Evolutionary conservation across 805 yeast genomes (phyloP), one percentile per base, ranked within the genome.

Genomic region (Wickerhamomyces kurtzmanii): DNA sequence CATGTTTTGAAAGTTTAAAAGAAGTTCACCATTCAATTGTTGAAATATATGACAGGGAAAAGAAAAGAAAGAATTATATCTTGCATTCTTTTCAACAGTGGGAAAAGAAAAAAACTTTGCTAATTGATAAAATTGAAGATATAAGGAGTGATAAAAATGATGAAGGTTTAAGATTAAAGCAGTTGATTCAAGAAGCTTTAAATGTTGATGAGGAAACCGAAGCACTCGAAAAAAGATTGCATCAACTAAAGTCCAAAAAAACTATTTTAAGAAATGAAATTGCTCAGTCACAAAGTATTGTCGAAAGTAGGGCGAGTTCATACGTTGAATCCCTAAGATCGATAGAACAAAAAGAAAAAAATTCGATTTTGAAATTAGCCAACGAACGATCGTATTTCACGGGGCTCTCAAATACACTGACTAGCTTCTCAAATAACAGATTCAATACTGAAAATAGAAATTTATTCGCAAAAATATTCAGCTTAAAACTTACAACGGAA

Each of bases 281-380:
- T 15, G 49, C 48, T 9, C 52, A 52, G 8, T 64, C 71, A 1
- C 58, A 62, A 35, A 64, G 71, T 8, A 60, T 67, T 4, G 48
- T 68, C 16, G 72, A 68, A 31, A 66, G 72, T 37, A 51, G 55
- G 26, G 49, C 70, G 1, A 59, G 70, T 4, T 49, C 55, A 23
- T 61, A 61, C 32, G 54, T 65, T 7, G 60, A 58, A 19, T 40
- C 57, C 16, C 59, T 67, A 26, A 50, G 49, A 16, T 49, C 47
- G 5, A 43, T 65, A 15, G 71, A 66, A 26, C 31, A 22, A 3
- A 37, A 44, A n/a, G 73, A 69, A 12, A 45, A 37, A 25, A 40
- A 39, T 2, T 59, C 62, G 1, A 52, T 65, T 1, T 19, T 27
- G 4, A 39, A 36, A 14, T 42, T 57, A 27, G 38, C 61, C 5